Evolutionary conservation across 768 basidiomycete species (phyloP).

Genomic region (Lactarius tabidus): DNA sequence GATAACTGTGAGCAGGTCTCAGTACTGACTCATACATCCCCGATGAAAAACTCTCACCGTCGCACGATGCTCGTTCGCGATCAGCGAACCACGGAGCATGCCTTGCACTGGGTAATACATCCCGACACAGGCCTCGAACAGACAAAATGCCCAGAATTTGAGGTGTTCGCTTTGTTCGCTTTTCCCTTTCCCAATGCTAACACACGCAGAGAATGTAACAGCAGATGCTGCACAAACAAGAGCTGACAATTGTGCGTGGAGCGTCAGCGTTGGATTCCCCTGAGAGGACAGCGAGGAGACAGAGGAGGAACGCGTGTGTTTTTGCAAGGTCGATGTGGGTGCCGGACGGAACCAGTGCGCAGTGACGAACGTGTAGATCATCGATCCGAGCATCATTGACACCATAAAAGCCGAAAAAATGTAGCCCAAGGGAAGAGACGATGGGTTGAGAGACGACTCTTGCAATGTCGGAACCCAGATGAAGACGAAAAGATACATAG

Average conservation of each 20-base stretch:
- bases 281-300: slow-evolving; percentile 8
- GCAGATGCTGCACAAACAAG: slow-evolving; percentile 58
- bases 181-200: slow-evolving; percentile 32
- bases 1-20: slow-evolving; percentile 44
- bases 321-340: slow-evolving; percentile 19
- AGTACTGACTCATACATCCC: not conserved
- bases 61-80: slow-evolving; percentile 68
- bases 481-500: slow-evolving; percentile 84
- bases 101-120: slow-evolving; percentile 80
- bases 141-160: slow-evolving; percentile 71
- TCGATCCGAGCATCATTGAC: slow-evolving; percentile 76
- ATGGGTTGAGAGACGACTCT: slow-evolving; percentile 44
- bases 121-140: slow-evolving; percentile 73
- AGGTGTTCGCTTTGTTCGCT: slow-evolving; percentile 38
- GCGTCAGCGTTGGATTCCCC: slow-evolving; percentile 42
- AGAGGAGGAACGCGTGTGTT: slow-evolving; percentile 17
- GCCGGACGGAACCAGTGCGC: slow-evolving; percentile 29
- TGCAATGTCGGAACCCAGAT: slow-evolving; percentile 77
- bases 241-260: slow-evolving; percentile 66
- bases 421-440: slow-evolving; percentile 63
- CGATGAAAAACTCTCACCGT: slow-evolving; percentile 45
- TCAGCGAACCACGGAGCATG: slow-evolving; percentile 61
- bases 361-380: slow-evolving; percentile 55
- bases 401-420: slow-evolving; percentile 82
- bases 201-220: slow-evolving; percentile 49